A percentile compares a stretch with the other conserved stretches of the same genome.
Evolutionary conservation across 2,329 filamentous ascomycete species (phyloP).

Genomic region (Leptographium lundbergii): DNA sequence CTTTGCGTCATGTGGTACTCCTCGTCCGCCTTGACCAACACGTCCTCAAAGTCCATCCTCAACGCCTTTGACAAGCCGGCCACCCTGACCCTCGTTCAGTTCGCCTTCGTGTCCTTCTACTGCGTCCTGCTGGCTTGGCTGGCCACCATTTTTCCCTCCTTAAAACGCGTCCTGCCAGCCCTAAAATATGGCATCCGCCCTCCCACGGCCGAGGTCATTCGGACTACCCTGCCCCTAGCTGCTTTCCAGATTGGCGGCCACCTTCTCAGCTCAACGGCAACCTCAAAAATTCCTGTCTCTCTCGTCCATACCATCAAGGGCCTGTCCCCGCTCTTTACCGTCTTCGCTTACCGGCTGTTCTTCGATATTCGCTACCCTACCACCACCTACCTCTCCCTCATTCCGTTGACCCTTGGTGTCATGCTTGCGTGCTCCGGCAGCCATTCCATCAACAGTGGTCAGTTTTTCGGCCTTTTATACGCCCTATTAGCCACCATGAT

Average conservation of each 20-base stretch:
- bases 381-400: constrained; percentile 75
- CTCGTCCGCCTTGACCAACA: constrained; percentile 91
- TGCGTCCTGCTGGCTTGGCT: constrained; percentile 71
- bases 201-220: constrained; percentile 70
- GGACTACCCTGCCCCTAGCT: constrained; percentile 80
- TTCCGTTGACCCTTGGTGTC: constrained; percentile 90
- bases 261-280: constrained; percentile 86
- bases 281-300: constrained; percentile 87
- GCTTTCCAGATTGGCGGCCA: constrained; percentile 90
- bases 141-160: constrained; percentile 55
- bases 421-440: constrained; percentile 91
- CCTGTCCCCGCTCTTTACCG: constrained; percentile 88
- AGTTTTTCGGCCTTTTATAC: constrained; percentile 80
- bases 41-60: constrained; percentile 92
- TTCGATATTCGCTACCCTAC: constrained; percentile 80
- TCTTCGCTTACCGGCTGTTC: constrained; percentile 79
- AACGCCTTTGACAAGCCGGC: constrained; percentile 84
- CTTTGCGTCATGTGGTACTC: constrained; percentile 89
- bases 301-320: constrained; percentile 98
- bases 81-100: constrained; percentile 85
- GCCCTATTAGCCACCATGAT: constrained; percentile 83
- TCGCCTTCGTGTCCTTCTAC: constrained; percentile 80
- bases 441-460: constrained; percentile 54
- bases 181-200: constrained; percentile 72
- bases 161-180: constrained; percentile 62